Evolutionary conservation across 345 rosid genomes (phyloP).

Genomic region (Isatis tinctoria): DNA sequence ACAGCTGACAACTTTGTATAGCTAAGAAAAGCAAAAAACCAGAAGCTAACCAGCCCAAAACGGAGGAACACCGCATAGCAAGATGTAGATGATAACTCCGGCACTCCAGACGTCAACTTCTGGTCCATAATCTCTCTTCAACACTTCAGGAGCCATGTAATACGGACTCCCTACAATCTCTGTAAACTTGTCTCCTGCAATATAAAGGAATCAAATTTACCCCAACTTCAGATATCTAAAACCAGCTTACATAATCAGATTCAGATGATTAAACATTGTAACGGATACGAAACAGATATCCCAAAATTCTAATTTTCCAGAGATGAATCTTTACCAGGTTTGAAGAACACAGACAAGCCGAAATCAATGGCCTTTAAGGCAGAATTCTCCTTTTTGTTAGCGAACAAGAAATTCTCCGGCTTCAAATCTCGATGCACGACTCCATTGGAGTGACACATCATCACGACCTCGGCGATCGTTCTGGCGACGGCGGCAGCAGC

Average conservation of each 20-base stretch:
- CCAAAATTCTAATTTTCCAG: no score
- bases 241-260: background rate
- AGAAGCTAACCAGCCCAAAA: slow-evolving; percentile 75
- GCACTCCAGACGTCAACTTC: slow-evolving; percentile 96
- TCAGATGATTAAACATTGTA: background rate
- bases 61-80: slow-evolving; percentile 91
- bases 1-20: background rate
- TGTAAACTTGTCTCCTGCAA: slow-evolving; percentile 66
- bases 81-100: slow-evolving; percentile 83
- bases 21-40: background rate
- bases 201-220: background rate
- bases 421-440: slow-evolving; percentile 94
- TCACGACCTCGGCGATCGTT: slow-evolving; percentile 84
- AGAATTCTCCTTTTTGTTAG: slow-evolving; percentile 85
- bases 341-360: slow-evolving; percentile 82
- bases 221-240: background rate
- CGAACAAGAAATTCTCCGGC: slow-evolving; percentile 92
- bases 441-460: slow-evolving; percentile 88
- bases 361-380: slow-evolving; percentile 87
- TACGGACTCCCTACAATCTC: slow-evolving; percentile 99
- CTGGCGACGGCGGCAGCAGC: slow-evolving; percentile 82
- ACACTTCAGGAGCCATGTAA: slow-evolving; percentile 94
- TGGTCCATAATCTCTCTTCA: slow-evolving; percentile 86
- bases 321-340: no score
- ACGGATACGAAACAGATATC: background rate